These are phyloP conservation scores for Candida ascalaphidarum DNA, from an alignment of 805 yeast species.

Conservation along the genomic window DNA sequence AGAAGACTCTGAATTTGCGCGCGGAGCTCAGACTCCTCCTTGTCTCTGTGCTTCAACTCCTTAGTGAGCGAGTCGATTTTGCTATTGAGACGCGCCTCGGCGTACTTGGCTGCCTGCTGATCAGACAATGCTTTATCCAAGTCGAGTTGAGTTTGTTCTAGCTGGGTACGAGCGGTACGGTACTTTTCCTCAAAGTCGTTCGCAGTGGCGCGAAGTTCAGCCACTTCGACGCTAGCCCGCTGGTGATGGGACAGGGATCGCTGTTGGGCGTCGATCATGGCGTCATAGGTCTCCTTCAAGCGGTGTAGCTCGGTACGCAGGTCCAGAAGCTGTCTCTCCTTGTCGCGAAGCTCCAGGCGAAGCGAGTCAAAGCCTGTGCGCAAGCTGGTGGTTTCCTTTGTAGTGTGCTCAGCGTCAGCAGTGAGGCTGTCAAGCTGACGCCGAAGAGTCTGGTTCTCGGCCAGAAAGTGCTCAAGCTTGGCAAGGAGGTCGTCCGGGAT, in stretches of 20 bases:
- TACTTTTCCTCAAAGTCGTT: too few relatives aligned
- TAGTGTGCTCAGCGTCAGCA: too few relatives aligned
- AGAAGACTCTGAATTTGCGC: conserved; percentile 14
- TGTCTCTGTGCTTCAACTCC: conserved; percentile 16
- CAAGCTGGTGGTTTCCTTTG: neutral
- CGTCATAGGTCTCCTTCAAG: conserved; percentile 7
- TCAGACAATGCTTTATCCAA: conserved; percentile 3
- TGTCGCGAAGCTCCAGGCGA: neutral
- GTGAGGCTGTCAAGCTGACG: conserved; percentile 3
- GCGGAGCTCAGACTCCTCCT: conserved; percentile 11
- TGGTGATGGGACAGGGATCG: conserved; percentile 1
- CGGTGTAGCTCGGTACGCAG: conserved; percentile 4
- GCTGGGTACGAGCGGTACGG: too few relatives aligned
- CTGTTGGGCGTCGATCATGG: conserved; percentile 2
- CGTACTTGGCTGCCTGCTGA: conserved; percentile 3
- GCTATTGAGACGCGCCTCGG: conserved; percentile 7
- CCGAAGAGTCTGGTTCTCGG: conserved; percentile 12
- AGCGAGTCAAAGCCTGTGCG: neutral
- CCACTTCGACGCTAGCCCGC: conserved; percentile 1
- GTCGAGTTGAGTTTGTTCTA: conserved; percentile 1
- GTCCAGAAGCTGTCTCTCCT: neutral
- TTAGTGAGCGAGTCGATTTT: conserved; percentile 9
- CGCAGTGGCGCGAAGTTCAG: too few relatives aligned
- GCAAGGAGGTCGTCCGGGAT: conserved; percentile 9
- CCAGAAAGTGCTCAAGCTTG: conserved; percentile 9